phyloP scores from a whole-genome alignment of 2,329 filamentous ascomycete species.

The Furcasterigmium sp. region DNA sequence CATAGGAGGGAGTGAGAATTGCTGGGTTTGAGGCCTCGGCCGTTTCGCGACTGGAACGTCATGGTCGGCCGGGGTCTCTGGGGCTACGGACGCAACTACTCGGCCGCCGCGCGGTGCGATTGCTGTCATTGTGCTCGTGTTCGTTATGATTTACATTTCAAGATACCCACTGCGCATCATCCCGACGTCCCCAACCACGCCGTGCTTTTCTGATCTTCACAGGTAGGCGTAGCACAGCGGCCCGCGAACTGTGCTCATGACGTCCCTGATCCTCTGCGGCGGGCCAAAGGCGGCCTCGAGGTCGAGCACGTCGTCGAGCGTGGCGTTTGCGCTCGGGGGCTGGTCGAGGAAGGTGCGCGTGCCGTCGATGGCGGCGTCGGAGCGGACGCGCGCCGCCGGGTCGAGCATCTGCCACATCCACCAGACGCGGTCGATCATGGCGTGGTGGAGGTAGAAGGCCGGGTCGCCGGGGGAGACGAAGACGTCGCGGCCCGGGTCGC shows the following conservation, averaged over 20 bases:
- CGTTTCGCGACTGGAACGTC: too few species aligned
- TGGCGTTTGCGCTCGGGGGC: slow-evolving; percentile 15
- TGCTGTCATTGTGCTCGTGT: too few species aligned
- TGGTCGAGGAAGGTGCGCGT: slow-evolving; percentile 16
- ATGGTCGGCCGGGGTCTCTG: too few species aligned
- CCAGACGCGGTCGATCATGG: slow-evolving; percentile 20
- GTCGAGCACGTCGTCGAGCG: slow-evolving; percentile 15
- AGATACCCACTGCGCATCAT: too few species aligned
- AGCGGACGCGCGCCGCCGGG: slow-evolving; percentile 15
- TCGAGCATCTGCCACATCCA: slow-evolving; percentile 19
- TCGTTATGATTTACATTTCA: too few species aligned
- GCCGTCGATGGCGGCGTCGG: slow-evolving; percentile 14
- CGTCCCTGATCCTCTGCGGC: slow-evolving; percentile 13
- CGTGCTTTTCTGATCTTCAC: too few species aligned
- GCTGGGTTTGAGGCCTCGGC: too few species aligned
- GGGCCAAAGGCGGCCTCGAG: slow-evolving; percentile 15
- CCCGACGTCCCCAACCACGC: too few species aligned
- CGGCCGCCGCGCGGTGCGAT: too few species aligned
- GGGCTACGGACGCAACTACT: too few species aligned
- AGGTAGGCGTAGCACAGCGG: slow-evolving; percentile 22
- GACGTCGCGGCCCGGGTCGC: slow-evolving; percentile 35
- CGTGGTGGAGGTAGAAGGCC: slow-evolving; percentile 23
- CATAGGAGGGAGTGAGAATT: too few species aligned
- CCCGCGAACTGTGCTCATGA: slow-evolving; percentile 16
- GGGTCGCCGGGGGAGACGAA: slow-evolving; percentile 26